Conservation (phyloP, 2,329 filamentous ascomycete genomes). For the Penicillium sp. region DNA sequence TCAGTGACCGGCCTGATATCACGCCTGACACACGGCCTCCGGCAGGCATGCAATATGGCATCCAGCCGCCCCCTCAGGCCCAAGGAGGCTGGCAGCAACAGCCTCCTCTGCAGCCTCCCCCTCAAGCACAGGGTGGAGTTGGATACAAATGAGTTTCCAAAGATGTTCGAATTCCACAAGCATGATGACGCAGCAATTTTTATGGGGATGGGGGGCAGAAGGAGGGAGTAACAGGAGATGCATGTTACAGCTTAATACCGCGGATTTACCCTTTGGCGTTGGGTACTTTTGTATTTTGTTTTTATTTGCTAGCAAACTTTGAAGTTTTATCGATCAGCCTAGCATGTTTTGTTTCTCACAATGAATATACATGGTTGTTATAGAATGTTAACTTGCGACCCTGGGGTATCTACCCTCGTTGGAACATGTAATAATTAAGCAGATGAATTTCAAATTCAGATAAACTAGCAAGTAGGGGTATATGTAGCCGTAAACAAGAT, state of each 20-base stretch:
- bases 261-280: constrained; percentile 3
- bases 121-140: constrained; percentile 21
- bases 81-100: constrained; percentile 17
- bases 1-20: constrained; percentile 40
- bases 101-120: constrained; percentile 16
- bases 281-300: neutral
- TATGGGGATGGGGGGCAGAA: neutral
- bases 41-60: constrained; percentile 28
- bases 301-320: neutral
- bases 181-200: neutral
- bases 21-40: constrained; percentile 39
- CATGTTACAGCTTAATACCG: neutral
- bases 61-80: constrained; percentile 28
- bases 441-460: neutral
- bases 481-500: neutral
- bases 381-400: neutral
- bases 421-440: neutral
- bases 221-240: neutral
- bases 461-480: constrained; percentile 2
- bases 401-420: neutral
- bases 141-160: constrained; percentile 7
- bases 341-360: neutral
- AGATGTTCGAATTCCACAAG: neutral
- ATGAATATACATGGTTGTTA: neutral
- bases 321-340: neutral